Base-by-base conservation (phyloP, 2,329 filamentous ascomycete species). In the Aspergillus sp. region DNA sequence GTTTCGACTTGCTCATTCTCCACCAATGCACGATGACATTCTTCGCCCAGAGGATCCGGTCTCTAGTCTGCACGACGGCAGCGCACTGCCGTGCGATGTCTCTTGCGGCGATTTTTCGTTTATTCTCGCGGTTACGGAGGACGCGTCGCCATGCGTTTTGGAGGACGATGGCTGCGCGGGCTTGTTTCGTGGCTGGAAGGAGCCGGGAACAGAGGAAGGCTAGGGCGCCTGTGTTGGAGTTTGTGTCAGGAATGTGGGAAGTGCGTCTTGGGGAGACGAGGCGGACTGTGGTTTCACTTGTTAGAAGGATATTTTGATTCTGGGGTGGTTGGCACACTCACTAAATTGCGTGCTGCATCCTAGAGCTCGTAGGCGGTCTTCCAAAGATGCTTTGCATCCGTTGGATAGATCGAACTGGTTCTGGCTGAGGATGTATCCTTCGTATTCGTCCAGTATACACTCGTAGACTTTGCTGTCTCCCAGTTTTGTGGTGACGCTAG, bases 401-500 rank as follows among this genome's bases (percentile, higher is more conserved):
- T 41, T 50, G 17, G 47, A 43, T 22, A 34, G 28, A 9, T 22
- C 43, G 9, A 38, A 15, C 22, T 46, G 46, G 25, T 25, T 31
- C 19, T 25, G 45, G 22, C 60, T 59, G 11, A 68, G 54, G 17
- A 83, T 72, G 66, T 77, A 82, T 7, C 74, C 72, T 59, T 84
- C 77, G 68, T 89, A 89, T 43, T 85, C 82, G 51, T 85, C 81
- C 1, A 89, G 77, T 54, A 89, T 85, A 7, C 80, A 80, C 59
- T 80, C 78, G 56, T 88, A 83, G 17, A 85, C 79, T 49, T 73
- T 78, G 22, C 82, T 82, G 65, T 86, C 80, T 5, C 85, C 79
- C 69, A 89, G 88, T 51, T 81, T 83, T 7, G 84, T 87, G 1
- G 83, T 86, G 60, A 88, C 74, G 58, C 88, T 88, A 43, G 88